Base-by-base conservation (phyloP, 192 early-diverging fungal species). In the Globomyces pollinis-pini region DNA sequence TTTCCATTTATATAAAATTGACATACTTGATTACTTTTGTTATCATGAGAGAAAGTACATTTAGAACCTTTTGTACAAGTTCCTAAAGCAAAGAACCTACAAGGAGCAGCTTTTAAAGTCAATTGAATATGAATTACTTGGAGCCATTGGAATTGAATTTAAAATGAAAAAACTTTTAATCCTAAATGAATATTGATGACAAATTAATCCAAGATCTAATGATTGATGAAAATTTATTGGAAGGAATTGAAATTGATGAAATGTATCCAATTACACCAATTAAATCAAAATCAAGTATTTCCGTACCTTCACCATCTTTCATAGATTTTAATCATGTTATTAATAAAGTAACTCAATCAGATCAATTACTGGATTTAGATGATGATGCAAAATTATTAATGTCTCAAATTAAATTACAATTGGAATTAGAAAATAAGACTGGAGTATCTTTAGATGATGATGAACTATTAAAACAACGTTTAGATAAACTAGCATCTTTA, bases 1-100 rank as follows among this genome's bases (percentile, higher is more conserved):
- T 51, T 51, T 33, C 50, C 50, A 20, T 51, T 26, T n/a, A 51
- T 4, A 33, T 51, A 51, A 31, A 51, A 51, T 51, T 51, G 20
- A 23, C 50, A 51, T 6, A 51, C 16, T 13, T n/a, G 12, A n/a
- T 42, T n/a, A 26, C 6, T 15, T 33, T 4, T 51, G 6, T 51
- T 33, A 32, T 30, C 30, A 51, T 51, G 50, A 16, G 16, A n/a
- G 16, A 51, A 51, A n/a, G 50, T 51, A 18, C 50, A 51, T 4
- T n/a, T 3, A 30, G 16, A 32, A 2, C 50, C 50, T 16, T 16
- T 51, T 6, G 30, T 33, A 31, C 50, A 51, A 3, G 28, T 2
- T 33, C 50, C 50, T n/a, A 51, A 16, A 32, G 50, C 50, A 18
- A n/a, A 51, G 16, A 26, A 51, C 8, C 50, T 26, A 33, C 50